Percentiles rank a stretch among this genome's conserved stretches.
These are phyloP conservation scores for Pseudocercospora crystallina DNA, from an alignment of 2,329 filamentous ascomycete genomes.

Conservation along the genomic window DNA sequence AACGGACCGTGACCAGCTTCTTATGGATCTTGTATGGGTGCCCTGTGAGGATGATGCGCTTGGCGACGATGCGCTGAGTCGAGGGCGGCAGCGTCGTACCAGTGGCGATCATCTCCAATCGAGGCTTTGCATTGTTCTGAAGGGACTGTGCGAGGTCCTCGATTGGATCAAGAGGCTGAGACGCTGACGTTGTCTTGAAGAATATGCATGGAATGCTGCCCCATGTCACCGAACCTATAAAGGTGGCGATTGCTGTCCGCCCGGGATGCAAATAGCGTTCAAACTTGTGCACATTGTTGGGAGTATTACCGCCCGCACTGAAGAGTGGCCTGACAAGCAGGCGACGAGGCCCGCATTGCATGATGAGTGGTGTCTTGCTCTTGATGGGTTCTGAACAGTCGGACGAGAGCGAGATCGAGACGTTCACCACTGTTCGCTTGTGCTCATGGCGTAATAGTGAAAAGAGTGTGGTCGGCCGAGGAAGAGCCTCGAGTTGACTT, in stretches of 20 bases:
- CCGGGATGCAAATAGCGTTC: slow-evolving; percentile 89
- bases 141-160: slow-evolving; percentile 35
- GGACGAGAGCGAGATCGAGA: slow-evolving; percentile 81
- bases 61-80: slow-evolving; percentile 76
- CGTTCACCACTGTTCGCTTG: slow-evolving; percentile 87
- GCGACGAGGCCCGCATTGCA: slow-evolving; percentile 86
- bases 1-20: slow-evolving; percentile 91
- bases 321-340: slow-evolving; percentile 88
- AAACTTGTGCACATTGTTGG: slow-evolving; percentile 97
- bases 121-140: slow-evolving; percentile 23
- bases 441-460: slow-evolving; percentile 91
- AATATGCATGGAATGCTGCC: slow-evolving; percentile 86
- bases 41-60: slow-evolving; percentile 88
- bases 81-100: slow-evolving; percentile 83
- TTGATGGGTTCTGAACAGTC: slow-evolving; percentile 76
- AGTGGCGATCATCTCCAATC: slow-evolving; percentile 73
- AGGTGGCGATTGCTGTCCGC: slow-evolving; percentile 82
- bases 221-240: slow-evolving; percentile 89
- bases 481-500: slow-evolving; percentile 53
- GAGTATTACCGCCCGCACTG: slow-evolving; percentile 83
- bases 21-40: slow-evolving; percentile 99
- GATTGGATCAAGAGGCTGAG: slow-evolving; percentile 46
- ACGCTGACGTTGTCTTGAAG: slow-evolving; percentile 61
- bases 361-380: slow-evolving; percentile 86
- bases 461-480: slow-evolving; percentile 70